Base-by-base conservation (phyloP, 192 early-diverging fungal genomes). In the Geranomyces michiganensis region DNA sequence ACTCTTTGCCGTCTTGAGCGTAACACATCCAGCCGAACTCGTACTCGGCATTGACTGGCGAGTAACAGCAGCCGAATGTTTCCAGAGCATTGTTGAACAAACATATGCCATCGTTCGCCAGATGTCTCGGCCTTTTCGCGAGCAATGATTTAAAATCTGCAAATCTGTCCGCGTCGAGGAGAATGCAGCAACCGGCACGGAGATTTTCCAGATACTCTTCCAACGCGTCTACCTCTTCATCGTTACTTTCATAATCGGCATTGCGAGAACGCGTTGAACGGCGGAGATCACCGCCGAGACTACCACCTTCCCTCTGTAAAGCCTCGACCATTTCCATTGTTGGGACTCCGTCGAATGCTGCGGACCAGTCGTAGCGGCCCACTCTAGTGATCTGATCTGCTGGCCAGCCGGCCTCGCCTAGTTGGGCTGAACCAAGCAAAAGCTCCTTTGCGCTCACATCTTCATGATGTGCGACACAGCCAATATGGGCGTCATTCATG, bases 1-100 rank as follows among this genome's bases (percentile, higher is more conserved):
- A 7, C 26, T 53, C 51, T 17, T 53, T 26, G 19, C 51, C 51
- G 26, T 53, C 51, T 26, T 53, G 6, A 6, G 51, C 51, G 51
- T 53, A 53, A 53, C 51, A 53, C 51, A 53, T 53, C 51, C 51
- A 53, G 6, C 6, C 51, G 17, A 53, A 53, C 51, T 53, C 51
- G 17, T 53, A 53, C 51, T 53, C 51, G 51, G 6, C 26, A 53
- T 53, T 17, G 6, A 53, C 15, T 26, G 51, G 51, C 51, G 19
- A 24, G 51, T 53, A 53, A 53, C 19, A n/a, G 21, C 19, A n/a
- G 51, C 51, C 51, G 26, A 53, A n/a, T 4, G 4, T 53, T 4
- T 26, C 17, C 17, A 9, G 6, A n/a, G 21, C 51, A n/a, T 53
- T 26, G 51, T 26, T 17, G 17, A 53, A 53, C 51, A 53, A n/a